phyloP scores from a whole-genome alignment of 768 basidiomycete genomes.

The Naganishia antarctica region DNA sequence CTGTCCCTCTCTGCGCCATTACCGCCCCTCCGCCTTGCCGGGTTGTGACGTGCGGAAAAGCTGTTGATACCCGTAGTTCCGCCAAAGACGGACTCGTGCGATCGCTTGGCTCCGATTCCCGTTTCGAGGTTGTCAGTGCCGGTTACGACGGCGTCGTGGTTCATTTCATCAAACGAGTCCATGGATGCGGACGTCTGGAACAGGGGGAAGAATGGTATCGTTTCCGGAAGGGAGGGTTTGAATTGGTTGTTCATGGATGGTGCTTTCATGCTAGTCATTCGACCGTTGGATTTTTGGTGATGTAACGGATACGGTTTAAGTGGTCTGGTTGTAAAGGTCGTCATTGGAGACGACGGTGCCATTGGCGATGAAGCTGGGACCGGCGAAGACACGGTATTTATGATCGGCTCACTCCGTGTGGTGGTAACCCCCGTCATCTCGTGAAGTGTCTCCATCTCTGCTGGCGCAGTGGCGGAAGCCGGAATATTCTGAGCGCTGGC shows the following conservation, averaged over 20 bases:
- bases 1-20: constrained; percentile 1
- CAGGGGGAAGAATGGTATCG: constrained; percentile 17
- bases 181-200: constrained; percentile 10
- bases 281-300: constrained; percentile 14
- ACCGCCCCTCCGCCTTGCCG: not conserved
- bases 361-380: constrained; percentile 2
- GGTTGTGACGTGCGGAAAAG: not conserved
- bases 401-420: constrained; percentile 5
- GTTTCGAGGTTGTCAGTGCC: not conserved
- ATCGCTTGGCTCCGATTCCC: constrained; percentile 10
- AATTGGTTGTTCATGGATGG: not conserved
- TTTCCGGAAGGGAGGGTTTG: constrained; percentile 13
- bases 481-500: constrained; percentile 9
- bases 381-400: not conserved
- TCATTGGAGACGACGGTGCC: not conserved
- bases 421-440: not conserved
- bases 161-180: constrained; percentile 6
- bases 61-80: constrained; percentile 6
- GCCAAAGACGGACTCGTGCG: constrained; percentile 17
- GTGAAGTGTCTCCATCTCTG: not conserved
- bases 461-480: not conserved
- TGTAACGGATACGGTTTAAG: constrained; percentile 12
- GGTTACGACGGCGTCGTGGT: not conserved
- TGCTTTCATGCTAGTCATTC: constrained; percentile 10
- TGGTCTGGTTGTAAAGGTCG: constrained; percentile 5